Evolutionary conservation across 352 stramenopile species (phyloP).

Genomic region (Phytophthora niederhauseri): DNA sequence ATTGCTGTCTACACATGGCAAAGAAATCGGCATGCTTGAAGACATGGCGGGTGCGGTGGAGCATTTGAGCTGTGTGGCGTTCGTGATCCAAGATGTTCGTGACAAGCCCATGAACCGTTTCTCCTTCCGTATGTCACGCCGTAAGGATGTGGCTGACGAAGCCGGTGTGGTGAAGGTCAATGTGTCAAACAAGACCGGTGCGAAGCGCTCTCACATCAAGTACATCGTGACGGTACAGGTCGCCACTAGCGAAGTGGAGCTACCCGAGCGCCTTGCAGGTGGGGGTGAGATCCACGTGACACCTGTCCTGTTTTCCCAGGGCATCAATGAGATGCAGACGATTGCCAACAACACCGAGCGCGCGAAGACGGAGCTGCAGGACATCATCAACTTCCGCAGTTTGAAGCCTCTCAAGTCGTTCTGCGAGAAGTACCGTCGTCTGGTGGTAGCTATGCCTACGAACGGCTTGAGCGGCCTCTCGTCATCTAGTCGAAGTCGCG

Average conservation of each 20-base stretch:
- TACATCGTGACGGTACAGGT: conserved; percentile 89
- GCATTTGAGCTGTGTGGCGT: conserved; percentile 85
- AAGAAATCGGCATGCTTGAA: conserved; percentile 97
- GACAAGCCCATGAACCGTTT: conserved; percentile 87
- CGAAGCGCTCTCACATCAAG: conserved; percentile 70
- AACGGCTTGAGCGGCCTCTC: conserved; percentile 40
- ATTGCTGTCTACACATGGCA: conserved; percentile 94
- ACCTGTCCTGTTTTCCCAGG: conserved; percentile 89
- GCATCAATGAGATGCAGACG: conserved; percentile 96
- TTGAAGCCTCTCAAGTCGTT: conserved; percentile 82
- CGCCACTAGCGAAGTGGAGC: conserved; percentile 70
- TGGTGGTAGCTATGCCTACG: conserved; percentile 59
- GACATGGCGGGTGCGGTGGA: conserved; percentile 88
- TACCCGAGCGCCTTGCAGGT: conserved; percentile 68
- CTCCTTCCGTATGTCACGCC: conserved; percentile 86
- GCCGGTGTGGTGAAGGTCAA: conserved; percentile 82
- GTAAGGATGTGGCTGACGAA: conserved; percentile 79
- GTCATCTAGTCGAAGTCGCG: conserved; percentile 36
- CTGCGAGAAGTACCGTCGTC: conserved; percentile 81
- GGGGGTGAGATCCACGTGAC: conserved; percentile 85
- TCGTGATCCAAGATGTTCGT: conserved; percentile 86
- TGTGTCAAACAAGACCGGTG: conserved; percentile 60
- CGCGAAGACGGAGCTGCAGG: conserved; percentile 88
- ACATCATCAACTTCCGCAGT: conserved; percentile 92
- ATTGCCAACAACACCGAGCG: conserved; percentile 93